phyloP scores from a whole-genome alignment of 805 yeast genomes.

The Metschnikowia lochheadii region DNA sequence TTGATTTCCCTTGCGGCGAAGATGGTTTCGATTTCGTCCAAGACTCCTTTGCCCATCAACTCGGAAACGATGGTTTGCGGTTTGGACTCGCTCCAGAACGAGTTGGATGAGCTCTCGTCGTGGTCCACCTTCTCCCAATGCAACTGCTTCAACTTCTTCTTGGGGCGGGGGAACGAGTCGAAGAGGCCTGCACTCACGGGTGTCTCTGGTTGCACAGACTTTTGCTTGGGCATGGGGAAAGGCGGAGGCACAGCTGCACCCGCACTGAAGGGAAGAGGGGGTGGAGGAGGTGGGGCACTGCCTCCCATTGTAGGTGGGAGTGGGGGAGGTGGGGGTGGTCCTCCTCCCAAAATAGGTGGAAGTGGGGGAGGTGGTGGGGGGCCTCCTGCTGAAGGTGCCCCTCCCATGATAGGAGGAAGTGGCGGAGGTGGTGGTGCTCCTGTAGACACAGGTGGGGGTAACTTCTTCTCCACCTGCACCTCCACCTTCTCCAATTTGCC shows the following conservation, averaged over 20 bases:
- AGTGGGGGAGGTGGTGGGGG: conserved; percentile 23
- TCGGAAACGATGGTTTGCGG: conserved; percentile 44
- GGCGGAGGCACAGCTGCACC: conserved; percentile 26
- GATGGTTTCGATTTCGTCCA: conserved; percentile 57
- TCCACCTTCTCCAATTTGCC: not conserved
- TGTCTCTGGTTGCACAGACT: conserved; percentile 12
- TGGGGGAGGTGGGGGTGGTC: conserved; percentile 22
- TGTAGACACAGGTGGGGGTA: too few relatives aligned
- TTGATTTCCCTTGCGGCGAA: conserved; percentile 55
- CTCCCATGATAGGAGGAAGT: conserved; percentile 1
- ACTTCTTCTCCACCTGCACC: too few relatives aligned
- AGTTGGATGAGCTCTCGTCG: conserved; percentile 38
- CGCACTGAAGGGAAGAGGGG: conserved; percentile 22
- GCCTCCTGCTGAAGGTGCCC: conserved; percentile 6
- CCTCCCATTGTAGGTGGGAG: conserved; percentile 23
- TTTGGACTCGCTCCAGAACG: conserved; percentile 58
- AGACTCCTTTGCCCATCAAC: conserved; percentile 55
- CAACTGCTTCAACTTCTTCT: conserved; percentile 64
- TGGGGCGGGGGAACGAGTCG: conserved; percentile 54
- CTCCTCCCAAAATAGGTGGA: conserved; percentile 16
- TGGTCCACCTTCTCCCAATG: conserved; percentile 77
- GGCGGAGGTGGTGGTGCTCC: conserved; percentile 28
- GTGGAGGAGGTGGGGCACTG: conserved; percentile 20
- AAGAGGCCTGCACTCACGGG: conserved; percentile 24
- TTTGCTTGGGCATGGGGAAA: conserved; percentile 16